These are phyloP conservation scores for Aspergillus pseudoterreus DNA, from an alignment of 2,329 filamentous ascomycete genomes.

Conservation along the genomic window DNA sequence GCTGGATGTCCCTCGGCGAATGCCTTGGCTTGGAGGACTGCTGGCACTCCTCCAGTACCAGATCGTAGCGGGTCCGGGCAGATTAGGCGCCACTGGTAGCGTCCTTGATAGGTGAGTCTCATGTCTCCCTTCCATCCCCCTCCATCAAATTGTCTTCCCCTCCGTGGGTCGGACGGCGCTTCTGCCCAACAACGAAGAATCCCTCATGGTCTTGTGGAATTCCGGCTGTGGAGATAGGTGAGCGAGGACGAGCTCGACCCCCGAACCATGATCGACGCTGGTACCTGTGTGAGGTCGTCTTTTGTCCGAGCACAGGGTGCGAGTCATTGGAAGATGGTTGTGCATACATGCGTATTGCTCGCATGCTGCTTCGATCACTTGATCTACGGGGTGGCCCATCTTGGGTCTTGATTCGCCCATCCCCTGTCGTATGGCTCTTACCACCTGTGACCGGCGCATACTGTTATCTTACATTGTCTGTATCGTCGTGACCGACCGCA, in stretches of 20 bases:
- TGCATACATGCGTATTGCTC: slow-evolving; percentile 38
- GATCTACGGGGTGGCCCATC: slow-evolving; percentile 42
- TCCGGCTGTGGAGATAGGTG: slow-evolving; percentile 24
- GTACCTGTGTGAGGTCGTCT: slow-evolving; percentile 19
- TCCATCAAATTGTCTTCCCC: slow-evolving; percentile 2
- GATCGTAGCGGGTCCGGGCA: slow-evolving; percentile 69
- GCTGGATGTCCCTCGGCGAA: slow-evolving; percentile 70
- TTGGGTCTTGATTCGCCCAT: slow-evolving; percentile 15
- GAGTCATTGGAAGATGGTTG: slow-evolving; percentile 20
- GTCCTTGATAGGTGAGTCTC: slow-evolving; percentile 82
- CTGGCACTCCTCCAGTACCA: slow-evolving; percentile 73
- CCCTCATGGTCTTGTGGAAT: slow-evolving; percentile 15
- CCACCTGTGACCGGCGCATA: slow-evolving; percentile 21
- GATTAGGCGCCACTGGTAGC: slow-evolving; percentile 69
- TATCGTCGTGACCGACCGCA: slow-evolving; percentile 25
- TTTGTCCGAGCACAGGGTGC: slow-evolving; percentile 12
- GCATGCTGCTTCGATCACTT: slow-evolving; percentile 61
- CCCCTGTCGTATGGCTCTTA: slow-evolving; percentile 15
- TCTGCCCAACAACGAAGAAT: neutral
- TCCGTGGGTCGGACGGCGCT: slow-evolving; percentile 8
- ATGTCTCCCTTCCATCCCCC: slow-evolving; percentile 11
- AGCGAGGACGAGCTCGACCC: slow-evolving; percentile 22
- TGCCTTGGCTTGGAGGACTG: slow-evolving; percentile 83
- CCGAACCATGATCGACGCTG: slow-evolving; percentile 31
- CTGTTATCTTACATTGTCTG: slow-evolving; percentile 25